These are phyloP conservation scores for Eucalyptus tenuipes DNA, from an alignment of 345 rosid genomes.

Conservation along the genomic window DNA sequence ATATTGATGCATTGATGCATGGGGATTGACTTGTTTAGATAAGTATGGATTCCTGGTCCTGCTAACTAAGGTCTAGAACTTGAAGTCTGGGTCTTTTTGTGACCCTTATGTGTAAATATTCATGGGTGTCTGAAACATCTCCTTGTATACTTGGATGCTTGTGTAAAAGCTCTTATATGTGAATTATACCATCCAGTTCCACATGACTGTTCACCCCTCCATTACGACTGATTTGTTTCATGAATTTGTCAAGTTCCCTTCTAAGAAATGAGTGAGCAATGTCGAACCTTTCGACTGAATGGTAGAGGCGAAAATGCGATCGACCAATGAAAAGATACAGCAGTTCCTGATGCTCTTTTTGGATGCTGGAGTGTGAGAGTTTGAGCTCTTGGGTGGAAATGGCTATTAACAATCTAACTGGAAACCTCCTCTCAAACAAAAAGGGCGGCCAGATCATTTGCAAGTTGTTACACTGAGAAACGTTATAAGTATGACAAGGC, in stretches of 20 bases:
- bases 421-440: not conserved
- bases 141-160: not conserved
- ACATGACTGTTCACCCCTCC: not conserved
- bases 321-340: not conserved
- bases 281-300: not conserved
- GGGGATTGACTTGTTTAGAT: not conserved
- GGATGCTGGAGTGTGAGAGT: not conserved
- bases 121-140: not conserved
- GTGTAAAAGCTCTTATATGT: not conserved
- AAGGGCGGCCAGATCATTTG: not conserved
- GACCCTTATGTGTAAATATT: not conserved
- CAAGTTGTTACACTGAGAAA: not conserved
- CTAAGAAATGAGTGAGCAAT: not conserved
- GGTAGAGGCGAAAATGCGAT: not conserved
- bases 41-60: not conserved
- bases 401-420: not conserved
- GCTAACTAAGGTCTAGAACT: not conserved
- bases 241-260: not conserved
- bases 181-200: not conserved
- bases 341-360: not conserved
- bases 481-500: not conserved
- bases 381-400: not conserved
- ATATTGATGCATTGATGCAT: slow-evolving; percentile 20
- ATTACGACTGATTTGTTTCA: not conserved
- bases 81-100: not conserved